Base-by-base conservation (phyloP, 106 monocot species). In the Acanthochlamys bracteata region DNA sequence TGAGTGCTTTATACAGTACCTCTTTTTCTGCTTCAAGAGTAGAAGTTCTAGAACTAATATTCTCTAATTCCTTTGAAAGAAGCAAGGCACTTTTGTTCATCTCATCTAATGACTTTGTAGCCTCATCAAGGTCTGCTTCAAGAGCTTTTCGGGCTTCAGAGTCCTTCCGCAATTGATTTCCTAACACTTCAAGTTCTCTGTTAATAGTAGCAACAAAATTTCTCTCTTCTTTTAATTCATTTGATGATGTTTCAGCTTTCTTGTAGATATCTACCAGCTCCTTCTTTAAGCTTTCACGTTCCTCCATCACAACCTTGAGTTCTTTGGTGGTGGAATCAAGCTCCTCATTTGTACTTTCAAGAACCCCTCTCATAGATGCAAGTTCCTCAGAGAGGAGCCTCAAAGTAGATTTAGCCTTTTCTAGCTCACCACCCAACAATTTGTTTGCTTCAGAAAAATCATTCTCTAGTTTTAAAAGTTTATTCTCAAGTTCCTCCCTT, bases 11-110 rank as follows among this genome's bases (percentile, higher is more conserved):
- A 23, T 75, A 77, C 13, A 98, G 60, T 69, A 85, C 67, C 70
- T 84, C 83, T 62, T 98, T 92, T 66, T 98, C 96, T 41, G 78
- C 67, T 79, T 88, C 88, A 51, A 92, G 78, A 56, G 54, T 70
- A 49, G 66, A 55, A 47, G 19, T 72, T 64, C 73, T 80, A 26
- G 76, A 75, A 46, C 74, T 64, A 17, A 71, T 67, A 25, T 57
- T 54, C 66, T 91, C 95, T n/a, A 96, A 70, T 66, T 96, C 90
- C 53, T 43, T 76, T 22, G 91, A 83, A 24, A 96, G 80, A 45
- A 80, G 60, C 20, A 77, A 71, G 20, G 75, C 75, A 70, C 59
- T 80, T 56, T 74, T 69, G 21, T 83, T 85, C 85, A 88, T 81
- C 61, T 84, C 88, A 63, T 85, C 85, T 24, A 88, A 72, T n/a